Evolutionary conservation across 371 early-diverging fungal species (phyloP).

Genomic region (Batrachochytrium dendrobatidis): DNA sequence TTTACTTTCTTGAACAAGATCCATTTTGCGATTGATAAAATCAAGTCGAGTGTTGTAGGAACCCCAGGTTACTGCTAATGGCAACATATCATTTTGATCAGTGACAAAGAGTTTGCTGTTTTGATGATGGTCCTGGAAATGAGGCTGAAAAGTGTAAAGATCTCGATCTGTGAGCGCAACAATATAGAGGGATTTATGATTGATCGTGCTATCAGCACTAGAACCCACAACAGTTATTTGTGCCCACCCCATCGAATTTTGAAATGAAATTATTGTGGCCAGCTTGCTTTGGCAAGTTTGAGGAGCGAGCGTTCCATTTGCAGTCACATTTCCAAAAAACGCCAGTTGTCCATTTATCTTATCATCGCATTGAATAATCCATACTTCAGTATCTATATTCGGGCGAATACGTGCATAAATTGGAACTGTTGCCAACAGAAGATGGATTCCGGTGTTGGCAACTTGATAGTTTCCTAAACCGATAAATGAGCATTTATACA

Average conservation of each 20-base stretch:
- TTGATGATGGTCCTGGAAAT: constrained; percentile 50
- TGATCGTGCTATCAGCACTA: background rate
- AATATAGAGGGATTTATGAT: constrained; percentile 34
- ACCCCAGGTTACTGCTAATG: constrained; percentile 36
- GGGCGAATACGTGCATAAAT: constrained; percentile 44
- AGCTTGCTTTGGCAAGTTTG: constrained; percentile 25
- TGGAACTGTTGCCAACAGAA: constrained; percentile 59
- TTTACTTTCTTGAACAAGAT: constrained; percentile 10
- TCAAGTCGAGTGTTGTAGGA: constrained; percentile 28
- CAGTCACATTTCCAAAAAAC: constrained; percentile 46
- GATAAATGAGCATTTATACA: constrained; percentile 60
- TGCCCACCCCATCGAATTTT: constrained; percentile 43
- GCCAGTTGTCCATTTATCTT: constrained; percentile 39
- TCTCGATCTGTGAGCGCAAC: constrained; percentile 38
- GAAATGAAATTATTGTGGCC: constrained; percentile 41
- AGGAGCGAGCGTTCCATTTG: constrained; percentile 38
- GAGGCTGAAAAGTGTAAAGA: constrained; percentile 47
- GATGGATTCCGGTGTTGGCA: constrained; percentile 39
- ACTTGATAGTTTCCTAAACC: constrained; percentile 59
- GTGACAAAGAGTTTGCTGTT: background rate
- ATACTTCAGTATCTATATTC: constrained; percentile 45
- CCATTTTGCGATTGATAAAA: constrained; percentile 12
- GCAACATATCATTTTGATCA: background rate
- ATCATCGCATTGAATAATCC: constrained; percentile 58
- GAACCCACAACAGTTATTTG: constrained; percentile 18